Conservation (phyloP, 1,139 yeast species). For the Torulaspora globosa region DNA sequence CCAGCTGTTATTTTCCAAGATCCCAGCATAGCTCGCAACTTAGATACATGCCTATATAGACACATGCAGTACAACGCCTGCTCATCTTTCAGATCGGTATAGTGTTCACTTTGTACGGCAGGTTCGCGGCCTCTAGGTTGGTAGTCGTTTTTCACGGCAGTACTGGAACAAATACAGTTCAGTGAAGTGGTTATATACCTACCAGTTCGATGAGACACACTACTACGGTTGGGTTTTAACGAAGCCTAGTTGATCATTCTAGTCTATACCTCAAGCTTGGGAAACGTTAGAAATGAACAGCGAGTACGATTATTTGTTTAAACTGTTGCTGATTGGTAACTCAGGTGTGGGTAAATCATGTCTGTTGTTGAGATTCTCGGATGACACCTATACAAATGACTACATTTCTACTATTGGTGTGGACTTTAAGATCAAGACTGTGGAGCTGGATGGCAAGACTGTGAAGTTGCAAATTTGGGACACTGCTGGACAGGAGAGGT, state of each 20-base stretch:
- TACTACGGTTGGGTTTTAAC: not conserved
- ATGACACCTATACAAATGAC: conserved; percentile 94
- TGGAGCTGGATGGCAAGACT: conserved; percentile 93
- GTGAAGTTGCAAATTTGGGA: conserved; percentile 98
- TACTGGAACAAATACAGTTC: not conserved
- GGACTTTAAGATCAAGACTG: conserved; percentile 95
- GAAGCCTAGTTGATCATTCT: not conserved
- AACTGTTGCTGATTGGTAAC: conserved; percentile 90
- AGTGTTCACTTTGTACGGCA: not conserved
- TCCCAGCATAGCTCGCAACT: conserved; percentile 11
- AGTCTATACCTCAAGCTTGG: not conserved
- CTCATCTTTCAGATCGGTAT: not conserved
- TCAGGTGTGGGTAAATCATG: conserved; percentile 99
- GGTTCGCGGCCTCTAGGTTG: no score
- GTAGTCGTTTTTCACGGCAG: not conserved
- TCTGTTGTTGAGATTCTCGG: conserved; percentile 89
- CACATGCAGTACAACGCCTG: not conserved
- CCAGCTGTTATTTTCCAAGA: conserved; percentile 16
- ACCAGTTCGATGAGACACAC: not conserved
- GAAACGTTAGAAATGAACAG: conserved; percentile 50
- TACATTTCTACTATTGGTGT: conserved; percentile 97
- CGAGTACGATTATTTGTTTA: conserved; percentile 96
- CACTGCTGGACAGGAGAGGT: conserved; percentile 98
- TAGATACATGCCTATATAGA: conserved; percentile 3
- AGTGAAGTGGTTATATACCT: not conserved